Conservation (phyloP, 202 grass and related monocot genomes). For the Zoysia matrella region DNA sequence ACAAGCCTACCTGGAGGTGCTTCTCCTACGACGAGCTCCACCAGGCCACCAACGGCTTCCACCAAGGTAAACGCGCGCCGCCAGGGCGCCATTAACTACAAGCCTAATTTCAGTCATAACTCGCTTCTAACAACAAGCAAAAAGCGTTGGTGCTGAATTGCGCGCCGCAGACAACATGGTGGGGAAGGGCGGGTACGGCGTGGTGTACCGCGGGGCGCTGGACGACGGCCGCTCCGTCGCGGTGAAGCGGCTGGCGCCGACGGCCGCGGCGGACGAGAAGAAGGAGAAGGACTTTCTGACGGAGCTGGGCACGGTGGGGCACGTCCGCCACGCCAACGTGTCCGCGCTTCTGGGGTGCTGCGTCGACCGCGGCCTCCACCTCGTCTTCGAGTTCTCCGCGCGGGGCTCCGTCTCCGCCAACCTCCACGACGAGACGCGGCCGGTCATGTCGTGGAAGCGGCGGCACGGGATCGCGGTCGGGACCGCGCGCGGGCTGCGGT, state of each 20-base stretch:
- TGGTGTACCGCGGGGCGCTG: too few relatives aligned
- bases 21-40: constrained; percentile 77
- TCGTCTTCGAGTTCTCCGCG: constrained; percentile 43
- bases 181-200: too few relatives aligned
- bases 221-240: too few relatives aligned
- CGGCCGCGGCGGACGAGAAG: constrained; percentile 28
- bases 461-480: constrained; percentile 73
- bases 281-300: constrained; percentile 93
- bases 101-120: too few relatives aligned
- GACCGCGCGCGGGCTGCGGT: constrained; percentile 73
- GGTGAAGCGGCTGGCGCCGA: too few relatives aligned
- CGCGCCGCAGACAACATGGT: constrained; percentile 65
- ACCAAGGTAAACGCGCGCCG: constrained; percentile 56
- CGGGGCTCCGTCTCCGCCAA: constrained; percentile 93
- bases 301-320: constrained; percentile 88
- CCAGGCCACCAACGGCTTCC: constrained; percentile 75
- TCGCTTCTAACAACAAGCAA: too few relatives aligned
- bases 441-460: constrained; percentile 73
- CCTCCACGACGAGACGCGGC: constrained; percentile 81
- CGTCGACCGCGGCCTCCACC: constrained; percentile 81
- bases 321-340: constrained; percentile 86
- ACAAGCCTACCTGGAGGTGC: constrained; percentile 78
- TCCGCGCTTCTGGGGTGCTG: constrained; percentile 84
- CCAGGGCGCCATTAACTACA: neutral
- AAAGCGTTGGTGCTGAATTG: neutral